Evolutionary conservation across 345 rosid genomes (phyloP), one percentile per base, ranked within the genome.

Genomic region (Euclidium syriacum): DNA sequence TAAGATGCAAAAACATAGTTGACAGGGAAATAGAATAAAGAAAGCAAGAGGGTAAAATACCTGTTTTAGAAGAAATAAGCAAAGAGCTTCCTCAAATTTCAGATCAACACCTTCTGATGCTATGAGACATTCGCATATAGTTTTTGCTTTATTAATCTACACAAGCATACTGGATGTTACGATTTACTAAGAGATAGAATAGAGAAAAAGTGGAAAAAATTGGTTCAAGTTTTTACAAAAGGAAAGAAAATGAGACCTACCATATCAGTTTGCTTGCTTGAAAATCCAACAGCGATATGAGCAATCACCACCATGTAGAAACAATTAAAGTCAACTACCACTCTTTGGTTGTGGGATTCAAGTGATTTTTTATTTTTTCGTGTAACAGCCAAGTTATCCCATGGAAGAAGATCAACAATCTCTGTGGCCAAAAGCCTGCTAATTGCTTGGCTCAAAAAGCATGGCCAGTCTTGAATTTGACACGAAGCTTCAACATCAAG

Each of bases 321-420:
- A 70, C 96, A 79, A 30, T 71, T 72, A 65, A 79, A 94, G 75
- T 94, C 96, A 64, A 94, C 79, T 20, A 90, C 85, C 62, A 72
- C 86, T 73, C 95, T 85, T 56, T 94, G 99, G 79, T 84, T 90
- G 65, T 94, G 97, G 55, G 96, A 94, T 76, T 87, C 97, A 12
- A 90, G 79, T 61, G 91, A 94, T 69, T 94, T 94, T 73, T 90
- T 94, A 73, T 84, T 90, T 79, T 85, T 90, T 68, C 96, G 72
- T 38, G 75, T 65, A 15, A 69, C 64, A 33, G 91, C 90, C 72
- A 94, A 70, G 52, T 72, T 80, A 52, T 85, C 88, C 99, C 99
- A 94, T 32, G 90, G 85, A 79, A 90, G 84, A 67, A 94, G 92
- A 74, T 84, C 88, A 66, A 94, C 82, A 72, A 94, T 81, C 81